Base-by-base conservation (phyloP, 257 asterid species). In the Apocynum venetum region DNA sequence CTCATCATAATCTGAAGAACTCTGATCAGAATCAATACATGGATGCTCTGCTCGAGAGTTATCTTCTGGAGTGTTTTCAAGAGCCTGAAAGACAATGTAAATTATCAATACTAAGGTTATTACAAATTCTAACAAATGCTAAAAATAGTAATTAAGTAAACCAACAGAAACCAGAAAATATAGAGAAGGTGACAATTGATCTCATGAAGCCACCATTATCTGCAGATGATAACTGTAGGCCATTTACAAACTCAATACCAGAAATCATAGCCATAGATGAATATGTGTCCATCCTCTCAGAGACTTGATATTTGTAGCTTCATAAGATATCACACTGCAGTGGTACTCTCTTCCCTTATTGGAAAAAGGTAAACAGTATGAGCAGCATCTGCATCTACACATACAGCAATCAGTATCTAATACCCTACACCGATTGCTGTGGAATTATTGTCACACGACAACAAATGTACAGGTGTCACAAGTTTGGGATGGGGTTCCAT, bases 1-100 rank as follows among this genome's bases (percentile, higher is more conserved):
- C 78, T 91, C 99, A 35, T 87, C 85, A 75, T 80, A 88, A 51
- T 83, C 95, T 4, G 97, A 87, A 41, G 96, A 82, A 86, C 85
- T 78, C 48, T 82, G 91, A 82, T 92, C 89, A 64, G 88, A 84
- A 77, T 80, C 84, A 65, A 49, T 65, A 77, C 85, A 61, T 66
- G 70, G 78, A 65, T 79, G 90, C 79, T 76, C 85, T 55, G 81
- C 87, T 71, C 88, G 92, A 81, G 95, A 88, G 38, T 88, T 91
- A 59, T 86, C 84, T 70, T 81, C 87, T 72, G 90, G 91, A 80
- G 96, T 87, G 38, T 87, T 91, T 72, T 87, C 91, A 77, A 88
- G 90, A 76, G 87, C 82, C 97, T 92, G 91, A 75, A 85, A 73
- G 71, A 75, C 76, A 67, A 67, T 57, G 72, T 19, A 64, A 83